Evolutionary conservation across 2,329 filamentous ascomycete species (phyloP), one percentile per base, ranked within the genome.

Genomic region (Aspergillus sp.): DNA sequence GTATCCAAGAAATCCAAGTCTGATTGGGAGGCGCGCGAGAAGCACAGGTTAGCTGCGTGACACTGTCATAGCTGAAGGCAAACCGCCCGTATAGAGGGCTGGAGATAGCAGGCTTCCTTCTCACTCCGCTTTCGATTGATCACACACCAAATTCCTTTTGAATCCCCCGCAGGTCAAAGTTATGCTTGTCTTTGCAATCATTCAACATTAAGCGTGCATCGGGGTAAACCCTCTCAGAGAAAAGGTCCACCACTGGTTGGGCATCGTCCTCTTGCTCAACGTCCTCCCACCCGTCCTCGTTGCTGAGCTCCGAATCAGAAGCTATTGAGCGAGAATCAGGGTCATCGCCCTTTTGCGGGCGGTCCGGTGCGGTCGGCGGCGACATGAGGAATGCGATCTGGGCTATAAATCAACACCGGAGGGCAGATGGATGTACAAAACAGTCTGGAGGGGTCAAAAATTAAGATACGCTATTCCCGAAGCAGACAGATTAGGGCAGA

Each of bases 1-100:
- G 71, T 74, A 16, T 76, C 81, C 38, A 85, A 71, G 45, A 86
- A 86, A 49, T 88, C 82, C 27, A 86, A 67, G 14, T 64, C 69
- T 52, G 75, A 57, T 14, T 60, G 63, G 36, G 12, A 29, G 34
- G 32, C 32, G 19, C n/a, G 35, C 24, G 40, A 36, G 42, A 37
- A 29, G n/a, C 19, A 42, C 5, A 26, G n/a, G 41, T 47, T 37
- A 48, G 39, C 34, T 13, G 8, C 13, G 15, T 22, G 20, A 29
- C 34, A 26, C 12, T 15, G n/a, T 12, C 29, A 22, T 27, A 31
- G 28, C 26, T 31, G 26, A 41, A 32, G 16, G 29, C 33, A 34
- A 15, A 34, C 39, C 32, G 22, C 30, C 33, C 30, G 26, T 32
- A 29, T 16, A 4, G 27, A 26, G 15, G 35, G 26, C 32, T 17